These are phyloP conservation scores for Phytophthora citrophthora DNA, from an alignment of 352 stramenopile species.

Conservation along the genomic window DNA sequence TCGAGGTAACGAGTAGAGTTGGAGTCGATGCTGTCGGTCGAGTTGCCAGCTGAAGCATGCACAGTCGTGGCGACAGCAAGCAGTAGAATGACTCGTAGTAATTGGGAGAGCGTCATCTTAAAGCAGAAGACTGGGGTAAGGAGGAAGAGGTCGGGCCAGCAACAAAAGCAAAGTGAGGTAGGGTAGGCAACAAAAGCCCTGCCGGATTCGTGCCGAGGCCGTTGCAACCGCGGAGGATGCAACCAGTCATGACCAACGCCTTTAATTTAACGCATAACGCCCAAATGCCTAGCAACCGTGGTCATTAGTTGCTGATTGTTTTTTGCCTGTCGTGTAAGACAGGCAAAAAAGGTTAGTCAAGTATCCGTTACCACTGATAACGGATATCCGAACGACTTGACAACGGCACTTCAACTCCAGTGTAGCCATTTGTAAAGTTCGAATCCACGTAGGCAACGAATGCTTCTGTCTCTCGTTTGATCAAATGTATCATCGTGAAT, in stretches of 20 bases:
- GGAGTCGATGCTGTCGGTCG: constrained; percentile 2
- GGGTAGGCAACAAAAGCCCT: background rate
- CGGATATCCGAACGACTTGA: background rate
- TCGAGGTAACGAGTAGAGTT: constrained; percentile 10
- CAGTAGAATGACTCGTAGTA: constrained; percentile 12
- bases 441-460: background rate
- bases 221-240: constrained; percentile 10
- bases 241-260: constrained; percentile 6
- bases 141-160: constrained; percentile 1
- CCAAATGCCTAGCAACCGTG: background rate
- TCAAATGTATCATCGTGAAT: background rate
- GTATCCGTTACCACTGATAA: background rate
- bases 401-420: constrained; percentile 1
- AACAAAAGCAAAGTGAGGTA: constrained; percentile 29
- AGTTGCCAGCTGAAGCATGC: constrained; percentile 9
- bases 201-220: background rate
- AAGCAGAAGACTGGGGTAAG: background rate
- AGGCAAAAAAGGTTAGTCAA: background rate
- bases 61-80: constrained; percentile 7
- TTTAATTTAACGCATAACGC: constrained; percentile 14
- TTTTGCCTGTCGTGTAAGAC: constrained; percentile 9
- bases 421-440: constrained; percentile 1
- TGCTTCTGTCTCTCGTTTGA: no score
- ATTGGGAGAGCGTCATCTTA: constrained; percentile 24
- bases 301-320: background rate